These are phyloP conservation scores for Fusarium torreyae DNA, from an alignment of 2,329 filamentous ascomycete species.

Conservation along the genomic window DNA sequence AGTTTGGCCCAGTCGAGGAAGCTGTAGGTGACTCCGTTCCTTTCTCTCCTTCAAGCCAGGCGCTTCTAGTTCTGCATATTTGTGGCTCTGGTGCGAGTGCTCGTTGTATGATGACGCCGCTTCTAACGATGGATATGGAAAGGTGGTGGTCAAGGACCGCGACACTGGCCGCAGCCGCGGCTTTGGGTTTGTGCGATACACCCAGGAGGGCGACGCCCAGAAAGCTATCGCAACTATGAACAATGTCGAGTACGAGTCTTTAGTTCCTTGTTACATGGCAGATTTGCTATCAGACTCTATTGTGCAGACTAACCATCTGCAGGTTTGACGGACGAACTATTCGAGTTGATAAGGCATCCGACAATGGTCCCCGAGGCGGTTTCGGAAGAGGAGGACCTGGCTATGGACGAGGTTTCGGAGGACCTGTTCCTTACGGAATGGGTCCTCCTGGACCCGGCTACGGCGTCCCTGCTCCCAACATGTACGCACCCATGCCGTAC, in stretches of 20 bases:
- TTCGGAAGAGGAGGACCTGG: constrained; percentile 58
- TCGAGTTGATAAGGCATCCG: constrained; percentile 95
- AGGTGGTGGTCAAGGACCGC: constrained; percentile 98
- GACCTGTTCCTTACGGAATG: constrained; percentile 56
- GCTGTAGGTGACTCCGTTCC: constrained; percentile 76
- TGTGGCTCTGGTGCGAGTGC: constrained; percentile 40
- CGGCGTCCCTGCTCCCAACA: constrained; percentile 53
- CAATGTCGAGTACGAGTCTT: constrained; percentile 82
- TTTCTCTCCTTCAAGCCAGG: constrained; percentile 40
- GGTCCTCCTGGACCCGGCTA: constrained; percentile 58
- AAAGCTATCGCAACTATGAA: constrained; percentile 85
- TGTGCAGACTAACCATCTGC: constrained; percentile 26
- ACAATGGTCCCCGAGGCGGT: constrained; percentile 75
- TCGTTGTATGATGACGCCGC: constrained; percentile 28
- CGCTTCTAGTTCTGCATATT: constrained; percentile 40
- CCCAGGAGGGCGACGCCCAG: constrained; percentile 81
- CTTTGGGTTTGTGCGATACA: constrained; percentile 96
- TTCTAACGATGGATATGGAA: constrained; percentile 41
- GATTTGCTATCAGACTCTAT: constrained; percentile 10
- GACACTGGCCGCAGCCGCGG: constrained; percentile 97
- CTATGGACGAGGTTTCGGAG: constrained; percentile 59
- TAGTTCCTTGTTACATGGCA: constrained; percentile 42
- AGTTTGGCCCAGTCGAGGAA: constrained; percentile 93
- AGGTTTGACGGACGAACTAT: constrained; percentile 64
- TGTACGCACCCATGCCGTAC: constrained; percentile 57